phyloP scores from a whole-genome alignment of 495 filamentous ascomycete species.

The Hypoxylon fuscum region DNA sequence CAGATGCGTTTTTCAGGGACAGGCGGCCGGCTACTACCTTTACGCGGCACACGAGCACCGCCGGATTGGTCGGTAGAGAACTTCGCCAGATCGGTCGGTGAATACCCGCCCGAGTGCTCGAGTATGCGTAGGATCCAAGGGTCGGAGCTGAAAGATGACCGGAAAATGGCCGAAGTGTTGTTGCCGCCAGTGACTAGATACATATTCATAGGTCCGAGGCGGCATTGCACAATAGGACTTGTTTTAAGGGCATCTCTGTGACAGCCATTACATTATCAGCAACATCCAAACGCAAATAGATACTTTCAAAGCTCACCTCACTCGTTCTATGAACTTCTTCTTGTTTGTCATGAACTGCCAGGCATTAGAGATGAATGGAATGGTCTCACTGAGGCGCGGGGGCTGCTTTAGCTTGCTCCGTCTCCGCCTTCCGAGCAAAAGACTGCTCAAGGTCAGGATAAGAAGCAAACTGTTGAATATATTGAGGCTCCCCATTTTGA shows the following conservation, averaged over 20 bases:
- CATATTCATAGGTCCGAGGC: constrained; percentile 36
- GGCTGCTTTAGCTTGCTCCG: not conserved
- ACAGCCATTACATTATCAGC: not conserved
- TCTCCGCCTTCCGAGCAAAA: too few species aligned
- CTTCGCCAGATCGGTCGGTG: constrained; percentile 19
- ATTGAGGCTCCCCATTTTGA: too few species aligned
- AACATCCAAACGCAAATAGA: not conserved
- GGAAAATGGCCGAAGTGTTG: constrained; percentile 38
- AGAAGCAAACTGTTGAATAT: too few species aligned
- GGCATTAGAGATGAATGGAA: constrained; percentile 34
- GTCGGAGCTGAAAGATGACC: constrained; percentile 31
- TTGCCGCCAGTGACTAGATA: constrained; percentile 38
- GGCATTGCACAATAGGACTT: constrained; percentile 31
- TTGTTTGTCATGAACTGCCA: constrained; percentile 35
- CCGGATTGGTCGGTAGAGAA: constrained; percentile 31
- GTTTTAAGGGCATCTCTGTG: constrained; percentile 1
- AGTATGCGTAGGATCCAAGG: constrained; percentile 30
- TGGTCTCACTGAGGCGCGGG: constrained; percentile 21
- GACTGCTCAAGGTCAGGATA: too few species aligned
- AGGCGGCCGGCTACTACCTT: constrained; percentile 1
- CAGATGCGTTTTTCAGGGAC: constrained; percentile 34
- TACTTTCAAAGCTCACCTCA: constrained; percentile 5
- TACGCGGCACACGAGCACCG: constrained; percentile 6
- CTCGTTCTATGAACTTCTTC: constrained; percentile 20
- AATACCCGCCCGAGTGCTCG: constrained; percentile 10